A percentile compares a stretch with the other conserved stretches of the same genome.
These are phyloP conservation scores for Quercus wislizeni DNA, from an alignment of 306 rosid genomes.

Conservation along the genomic window DNA sequence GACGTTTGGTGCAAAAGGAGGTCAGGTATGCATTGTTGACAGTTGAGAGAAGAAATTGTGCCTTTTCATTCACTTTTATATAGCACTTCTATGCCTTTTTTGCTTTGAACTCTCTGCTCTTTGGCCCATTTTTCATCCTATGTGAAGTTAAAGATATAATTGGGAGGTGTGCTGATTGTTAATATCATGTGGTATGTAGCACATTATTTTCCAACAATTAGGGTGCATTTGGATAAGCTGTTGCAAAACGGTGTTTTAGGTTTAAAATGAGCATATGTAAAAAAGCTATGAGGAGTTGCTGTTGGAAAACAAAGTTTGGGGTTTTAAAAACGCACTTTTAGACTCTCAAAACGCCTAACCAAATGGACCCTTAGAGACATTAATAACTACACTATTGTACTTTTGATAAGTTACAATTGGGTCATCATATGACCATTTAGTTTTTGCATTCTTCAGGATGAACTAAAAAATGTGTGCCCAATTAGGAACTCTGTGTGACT, in stretches of 20 bases:
- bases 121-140: background rate
- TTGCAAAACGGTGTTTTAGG: too few species aligned
- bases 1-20: conserved; percentile 58
- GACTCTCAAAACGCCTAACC: too few species aligned
- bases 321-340: too few species aligned
- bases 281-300: too few species aligned
- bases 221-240: too few species aligned
- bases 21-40: conserved; percentile 46
- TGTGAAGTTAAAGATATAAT: background rate
- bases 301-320: too few species aligned
- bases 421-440: background rate
- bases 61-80: background rate
- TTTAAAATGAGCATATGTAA: too few species aligned
- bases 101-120: background rate
- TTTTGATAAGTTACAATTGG: background rate
- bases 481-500: background rate
- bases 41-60: background rate
- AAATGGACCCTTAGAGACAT: too few species aligned
- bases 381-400: background rate
- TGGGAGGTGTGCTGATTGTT: background rate
- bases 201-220: too few species aligned
- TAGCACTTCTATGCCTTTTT: background rate
- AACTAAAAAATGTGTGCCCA: background rate
- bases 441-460: background rate
- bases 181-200: too few species aligned